phyloP scores from a whole-genome alignment of 83 land plant genomes.

The Picea abies region DNA sequence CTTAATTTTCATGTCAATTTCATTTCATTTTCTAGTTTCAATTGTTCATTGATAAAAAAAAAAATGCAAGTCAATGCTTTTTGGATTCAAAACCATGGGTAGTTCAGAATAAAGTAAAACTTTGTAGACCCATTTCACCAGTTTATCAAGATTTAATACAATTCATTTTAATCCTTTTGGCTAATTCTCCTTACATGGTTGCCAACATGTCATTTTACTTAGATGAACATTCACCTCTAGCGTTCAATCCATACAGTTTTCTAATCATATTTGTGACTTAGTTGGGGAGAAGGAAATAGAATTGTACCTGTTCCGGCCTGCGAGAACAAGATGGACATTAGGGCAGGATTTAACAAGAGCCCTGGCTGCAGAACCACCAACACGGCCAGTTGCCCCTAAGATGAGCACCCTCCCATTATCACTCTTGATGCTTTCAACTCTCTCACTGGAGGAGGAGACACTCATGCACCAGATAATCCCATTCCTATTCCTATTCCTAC shows the following conservation, averaged over 20 bases:
- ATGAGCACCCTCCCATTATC: slow-evolving; percentile 44
- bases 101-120: too few relatives aligned
- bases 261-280: not conserved
- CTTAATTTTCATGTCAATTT: too few relatives aligned
- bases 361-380: slow-evolving; percentile 73
- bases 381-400: slow-evolving; percentile 83
- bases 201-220: too few relatives aligned
- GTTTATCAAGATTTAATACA: too few relatives aligned
- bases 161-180: too few relatives aligned
- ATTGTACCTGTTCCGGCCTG: slow-evolving; percentile 69
- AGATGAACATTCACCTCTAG: not conserved
- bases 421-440: not conserved
- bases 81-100: too few relatives aligned
- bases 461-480: not conserved
- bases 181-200: too few relatives aligned
- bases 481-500: not conserved
- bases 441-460: not conserved
- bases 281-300: not conserved
- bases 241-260: not conserved
- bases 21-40: too few relatives aligned
- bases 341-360: slow-evolving; percentile 68
- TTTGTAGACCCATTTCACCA: too few relatives aligned
- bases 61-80: too few relatives aligned
- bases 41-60: too few relatives aligned
- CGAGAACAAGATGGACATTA: slow-evolving; percentile 53